phyloP scores from a whole-genome alignment of 1,284 basidiomycete species.

The Ustilago xerochloae region DNA sequence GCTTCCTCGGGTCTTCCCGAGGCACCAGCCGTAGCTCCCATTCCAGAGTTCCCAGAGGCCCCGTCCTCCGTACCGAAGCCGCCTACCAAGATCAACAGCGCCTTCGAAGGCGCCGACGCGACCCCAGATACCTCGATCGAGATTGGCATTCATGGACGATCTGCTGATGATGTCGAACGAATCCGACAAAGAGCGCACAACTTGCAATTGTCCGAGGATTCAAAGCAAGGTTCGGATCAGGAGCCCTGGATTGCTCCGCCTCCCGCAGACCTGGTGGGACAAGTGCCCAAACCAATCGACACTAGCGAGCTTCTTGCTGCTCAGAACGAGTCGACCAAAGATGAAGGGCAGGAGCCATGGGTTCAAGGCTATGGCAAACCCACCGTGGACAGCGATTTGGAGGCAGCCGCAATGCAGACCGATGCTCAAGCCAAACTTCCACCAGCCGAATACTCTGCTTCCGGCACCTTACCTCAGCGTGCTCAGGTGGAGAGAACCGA shows the following conservation, averaged over 20 bases:
- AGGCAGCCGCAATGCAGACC: slow-evolving; percentile 2
- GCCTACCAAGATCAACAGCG: slow-evolving; percentile 17
- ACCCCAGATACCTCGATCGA: slow-evolving; percentile 51
- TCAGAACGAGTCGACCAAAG: slow-evolving; percentile 7
- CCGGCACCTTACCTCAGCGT: slow-evolving; percentile 34
- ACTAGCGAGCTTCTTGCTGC: slow-evolving; percentile 35
- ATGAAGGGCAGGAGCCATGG: slow-evolving; percentile 35
- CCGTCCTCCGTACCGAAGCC: slow-evolving; percentile 39
- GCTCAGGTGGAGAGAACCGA: slow-evolving; percentile 50
- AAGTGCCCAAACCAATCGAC: slow-evolving; percentile 39
- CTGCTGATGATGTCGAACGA: slow-evolving; percentile 45
- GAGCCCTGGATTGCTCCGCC: slow-evolving; percentile 41
- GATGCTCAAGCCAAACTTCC: background rate
- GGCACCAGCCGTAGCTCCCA: slow-evolving; percentile 4
- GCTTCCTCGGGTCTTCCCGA: slow-evolving; percentile 14
- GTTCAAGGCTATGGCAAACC: slow-evolving; percentile 41
- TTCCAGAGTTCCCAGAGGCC: slow-evolving; percentile 51
- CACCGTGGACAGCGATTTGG: slow-evolving; percentile 24
- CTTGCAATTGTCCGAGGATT: slow-evolving; percentile 31
- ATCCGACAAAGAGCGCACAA: slow-evolving; percentile 37
- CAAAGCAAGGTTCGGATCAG: slow-evolving; percentile 2
- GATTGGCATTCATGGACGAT: slow-evolving; percentile 51
- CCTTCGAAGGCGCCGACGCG: slow-evolving; percentile 16
- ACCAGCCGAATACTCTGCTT: slow-evolving; percentile 28
- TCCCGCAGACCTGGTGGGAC: slow-evolving; percentile 23